These are phyloP conservation scores for Penicillium maclennaniae DNA, from an alignment of 495 filamentous ascomycete genomes.

Conservation along the genomic window DNA sequence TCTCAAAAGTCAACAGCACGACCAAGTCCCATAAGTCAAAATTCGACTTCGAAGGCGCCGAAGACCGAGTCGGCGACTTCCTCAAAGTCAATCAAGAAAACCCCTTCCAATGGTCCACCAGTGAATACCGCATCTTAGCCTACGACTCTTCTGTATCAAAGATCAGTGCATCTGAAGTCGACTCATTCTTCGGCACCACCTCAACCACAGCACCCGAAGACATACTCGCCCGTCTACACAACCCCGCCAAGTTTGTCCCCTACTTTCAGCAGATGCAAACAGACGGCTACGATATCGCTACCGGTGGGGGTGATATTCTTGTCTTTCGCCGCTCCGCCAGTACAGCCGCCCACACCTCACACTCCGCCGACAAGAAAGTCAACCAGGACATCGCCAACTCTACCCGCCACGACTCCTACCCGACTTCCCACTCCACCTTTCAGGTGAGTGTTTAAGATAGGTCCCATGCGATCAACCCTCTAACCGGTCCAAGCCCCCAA, in stretches of 20 bases:
- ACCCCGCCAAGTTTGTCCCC: constrained; percentile 68
- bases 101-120: constrained; percentile 22
- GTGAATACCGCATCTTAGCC: constrained; percentile 66
- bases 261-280: constrained; percentile 60
- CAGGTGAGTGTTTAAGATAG: constrained; percentile 37
- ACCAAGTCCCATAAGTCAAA: constrained; percentile 21
- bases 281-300: constrained; percentile 71
- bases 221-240: constrained; percentile 61
- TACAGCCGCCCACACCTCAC: constrained; percentile 2
- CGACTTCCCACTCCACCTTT: constrained; percentile 3
- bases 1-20: constrained; percentile 19
- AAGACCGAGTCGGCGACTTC: constrained; percentile 18
- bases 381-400: constrained; percentile 13
- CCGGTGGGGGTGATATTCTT: constrained; percentile 64
- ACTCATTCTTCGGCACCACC: constrained; percentile 47
- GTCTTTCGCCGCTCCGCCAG: constrained; percentile 62
- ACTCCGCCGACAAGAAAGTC: background rate
- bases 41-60: constrained; percentile 30
- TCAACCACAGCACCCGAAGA: constrained; percentile 54
- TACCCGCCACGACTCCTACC: constrained; percentile 10
- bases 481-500: constrained; percentile 22
- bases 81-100: background rate
- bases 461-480: background rate
- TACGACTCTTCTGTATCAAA: constrained; percentile 63
- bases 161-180: constrained; percentile 59